phyloP scores from a whole-genome alignment of 176 grass and related monocot species.

The Bromus sterilis region DNA sequence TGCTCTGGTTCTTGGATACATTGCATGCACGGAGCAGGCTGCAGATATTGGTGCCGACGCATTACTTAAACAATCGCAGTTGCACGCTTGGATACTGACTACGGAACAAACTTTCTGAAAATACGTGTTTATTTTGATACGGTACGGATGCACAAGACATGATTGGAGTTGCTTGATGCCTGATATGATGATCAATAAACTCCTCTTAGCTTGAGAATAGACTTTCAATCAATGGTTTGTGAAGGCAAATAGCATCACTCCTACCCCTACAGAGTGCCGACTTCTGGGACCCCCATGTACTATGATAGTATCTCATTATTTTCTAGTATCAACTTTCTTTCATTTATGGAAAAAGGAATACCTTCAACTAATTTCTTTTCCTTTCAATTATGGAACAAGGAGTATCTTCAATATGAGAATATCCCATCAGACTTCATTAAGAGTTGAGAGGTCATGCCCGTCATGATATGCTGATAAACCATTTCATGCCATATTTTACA shows the following conservation, averaged over 20 bases:
- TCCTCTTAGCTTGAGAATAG: constrained; percentile 3
- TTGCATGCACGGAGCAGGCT: constrained; percentile 3
- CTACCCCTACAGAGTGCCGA: background rate
- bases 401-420: background rate
- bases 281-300: background rate
- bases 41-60: background rate
- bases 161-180: background rate
- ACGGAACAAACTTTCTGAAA: constrained; percentile 4
- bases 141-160: background rate
- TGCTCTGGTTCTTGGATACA: background rate
- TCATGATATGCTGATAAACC: background rate
- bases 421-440: background rate
- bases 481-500: too few species aligned
- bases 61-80: constrained; percentile 18
- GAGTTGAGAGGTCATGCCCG: background rate
- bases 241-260: background rate
- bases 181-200: constrained; percentile 25
- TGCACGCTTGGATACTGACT: constrained; percentile 32
- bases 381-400: background rate
- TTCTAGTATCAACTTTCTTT: constrained; percentile 1
- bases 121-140: background rate
- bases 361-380: background rate
- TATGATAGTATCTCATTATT: constrained; percentile 4
- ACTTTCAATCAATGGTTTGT: background rate
- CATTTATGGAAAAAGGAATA: background rate